Evolutionary conservation across 139 green algal genomes (phyloP).

Genomic region (Chlorella ohadii): DNA sequence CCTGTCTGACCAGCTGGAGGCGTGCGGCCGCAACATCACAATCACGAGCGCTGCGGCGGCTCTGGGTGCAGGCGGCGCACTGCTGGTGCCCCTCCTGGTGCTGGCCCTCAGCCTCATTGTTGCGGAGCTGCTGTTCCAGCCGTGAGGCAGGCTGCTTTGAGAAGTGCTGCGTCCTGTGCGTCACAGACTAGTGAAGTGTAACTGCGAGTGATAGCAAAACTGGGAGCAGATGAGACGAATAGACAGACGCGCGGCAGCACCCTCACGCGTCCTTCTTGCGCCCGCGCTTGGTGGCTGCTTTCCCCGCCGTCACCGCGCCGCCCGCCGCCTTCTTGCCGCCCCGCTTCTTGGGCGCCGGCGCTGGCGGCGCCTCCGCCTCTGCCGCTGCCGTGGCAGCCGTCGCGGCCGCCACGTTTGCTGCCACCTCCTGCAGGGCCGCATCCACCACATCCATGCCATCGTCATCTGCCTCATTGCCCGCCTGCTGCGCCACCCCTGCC

Average conservation of each 20-base stretch:
- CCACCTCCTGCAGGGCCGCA: background rate
- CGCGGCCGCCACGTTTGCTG: background rate
- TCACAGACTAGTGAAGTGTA: background rate
- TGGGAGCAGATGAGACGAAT: background rate
- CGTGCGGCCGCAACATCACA: too few species aligned
- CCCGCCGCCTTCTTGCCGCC: background rate
- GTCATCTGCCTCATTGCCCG: background rate
- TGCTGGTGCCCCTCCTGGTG: too few species aligned
- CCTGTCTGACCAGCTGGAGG: too few species aligned
- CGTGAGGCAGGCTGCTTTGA: too few species aligned
- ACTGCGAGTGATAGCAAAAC: background rate
- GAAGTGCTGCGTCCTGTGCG: background rate
- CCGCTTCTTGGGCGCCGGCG: constrained; percentile 1
- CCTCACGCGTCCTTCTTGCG: background rate
- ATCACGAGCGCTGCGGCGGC: too few species aligned
- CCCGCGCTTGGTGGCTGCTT: background rate
- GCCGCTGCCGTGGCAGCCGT: background rate
- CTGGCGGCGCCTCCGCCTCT: background rate
- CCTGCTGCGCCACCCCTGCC: background rate
- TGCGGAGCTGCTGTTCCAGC: too few species aligned
- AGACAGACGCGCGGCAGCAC: background rate
- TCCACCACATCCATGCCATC: too few species aligned
- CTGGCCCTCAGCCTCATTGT: too few species aligned
- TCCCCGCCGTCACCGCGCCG: background rate
- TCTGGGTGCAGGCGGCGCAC: too few species aligned